Conservation (phyloP, 208 protist species). For the Acanthamoeba sp. region DNA sequence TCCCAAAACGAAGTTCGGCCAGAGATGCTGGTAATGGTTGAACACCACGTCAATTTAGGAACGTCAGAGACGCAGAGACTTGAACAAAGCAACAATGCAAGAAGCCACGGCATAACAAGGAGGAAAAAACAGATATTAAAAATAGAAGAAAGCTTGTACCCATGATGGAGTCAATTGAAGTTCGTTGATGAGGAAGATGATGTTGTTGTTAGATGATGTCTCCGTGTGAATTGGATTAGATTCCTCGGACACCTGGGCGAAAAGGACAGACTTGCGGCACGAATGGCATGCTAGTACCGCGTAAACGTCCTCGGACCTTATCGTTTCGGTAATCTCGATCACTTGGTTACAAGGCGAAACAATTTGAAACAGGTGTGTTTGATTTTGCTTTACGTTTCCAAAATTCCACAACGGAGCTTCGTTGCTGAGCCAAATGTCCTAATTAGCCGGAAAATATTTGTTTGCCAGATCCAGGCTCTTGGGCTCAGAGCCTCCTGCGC, state of each 20-base stretch:
- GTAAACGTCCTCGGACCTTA: too few relatives aligned
- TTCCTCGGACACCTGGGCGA: neutral
- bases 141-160: neutral
- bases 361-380: too few relatives aligned
- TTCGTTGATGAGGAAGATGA: neutral
- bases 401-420: too few relatives aligned
- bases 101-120: neutral
- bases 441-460: too few relatives aligned
- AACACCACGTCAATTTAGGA: neutral
- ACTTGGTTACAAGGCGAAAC: too few relatives aligned
- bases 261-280: neutral
- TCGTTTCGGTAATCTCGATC: too few relatives aligned
- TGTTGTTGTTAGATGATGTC: neutral
- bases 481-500: too few relatives aligned
- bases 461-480: too few relatives aligned
- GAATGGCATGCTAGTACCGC: too few relatives aligned
- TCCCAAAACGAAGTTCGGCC: neutral
- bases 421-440: too few relatives aligned
- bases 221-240: neutral
- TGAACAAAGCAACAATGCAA: neutral
- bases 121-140: neutral
- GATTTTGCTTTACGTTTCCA: too few relatives aligned
- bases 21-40: neutral
- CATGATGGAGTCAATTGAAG: neutral
- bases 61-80: too few relatives aligned